These are phyloP conservation scores for Fusarium oxysporum DNA, from an alignment of 2,329 filamentous ascomycete species.

Conservation along the genomic window DNA sequence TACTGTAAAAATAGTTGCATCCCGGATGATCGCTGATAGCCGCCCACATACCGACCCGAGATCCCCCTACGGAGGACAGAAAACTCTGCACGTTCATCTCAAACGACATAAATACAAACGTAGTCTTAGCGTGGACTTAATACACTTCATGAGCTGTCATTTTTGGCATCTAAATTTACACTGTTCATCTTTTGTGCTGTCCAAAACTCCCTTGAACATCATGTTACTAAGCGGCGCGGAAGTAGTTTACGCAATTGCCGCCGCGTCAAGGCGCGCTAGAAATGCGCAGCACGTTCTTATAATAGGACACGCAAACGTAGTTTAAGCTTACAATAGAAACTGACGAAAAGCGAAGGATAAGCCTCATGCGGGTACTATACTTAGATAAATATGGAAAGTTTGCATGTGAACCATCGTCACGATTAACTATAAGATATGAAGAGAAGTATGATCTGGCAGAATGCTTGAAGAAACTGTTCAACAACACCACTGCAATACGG, in stretches of 20 bases:
- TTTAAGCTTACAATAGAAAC: background rate
- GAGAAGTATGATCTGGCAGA: background rate
- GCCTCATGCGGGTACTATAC: background rate
- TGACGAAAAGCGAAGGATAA: background rate
- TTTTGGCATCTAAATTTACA: background rate
- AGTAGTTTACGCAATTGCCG: background rate
- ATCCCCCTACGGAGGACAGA: background rate
- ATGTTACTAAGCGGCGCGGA: background rate
- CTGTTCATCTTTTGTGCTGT: too few species aligned
- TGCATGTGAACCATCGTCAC: background rate
- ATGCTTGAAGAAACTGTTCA: too few species aligned
- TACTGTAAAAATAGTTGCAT: background rate
- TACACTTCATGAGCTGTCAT: rapidly evolving
- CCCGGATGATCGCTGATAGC: background rate
- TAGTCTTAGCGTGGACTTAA: rapidly evolving
- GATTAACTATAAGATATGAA: background rate
- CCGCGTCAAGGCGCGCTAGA: background rate
- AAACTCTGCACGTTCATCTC: background rate
- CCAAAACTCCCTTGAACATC: too few species aligned
- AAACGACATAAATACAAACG: background rate
- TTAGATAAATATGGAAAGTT: background rate
- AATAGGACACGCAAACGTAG: background rate
- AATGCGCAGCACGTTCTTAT: background rate
- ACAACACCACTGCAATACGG: rapidly evolving
- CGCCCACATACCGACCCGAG: background rate